Conservation (phyloP, 257 asterid species). For the Rhazya stricta region DNA sequence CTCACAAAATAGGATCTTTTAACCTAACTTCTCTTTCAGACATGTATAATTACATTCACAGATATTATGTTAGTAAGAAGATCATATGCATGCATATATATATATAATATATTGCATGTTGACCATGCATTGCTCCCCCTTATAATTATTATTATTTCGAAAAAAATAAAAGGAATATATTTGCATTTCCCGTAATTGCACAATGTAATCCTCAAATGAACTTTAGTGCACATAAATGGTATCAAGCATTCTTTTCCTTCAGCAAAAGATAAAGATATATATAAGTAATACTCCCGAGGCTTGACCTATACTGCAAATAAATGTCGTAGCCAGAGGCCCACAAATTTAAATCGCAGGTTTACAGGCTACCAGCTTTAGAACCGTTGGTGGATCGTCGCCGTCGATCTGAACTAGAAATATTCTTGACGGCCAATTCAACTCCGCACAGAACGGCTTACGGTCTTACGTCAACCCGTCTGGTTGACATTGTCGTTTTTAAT, state of each 20-base stretch:
- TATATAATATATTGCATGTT: neutral
- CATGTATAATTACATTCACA: neutral
- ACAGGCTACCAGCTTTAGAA: too few relatives aligned
- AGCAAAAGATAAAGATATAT: too few relatives aligned
- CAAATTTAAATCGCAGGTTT: too few relatives aligned
- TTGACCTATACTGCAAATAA: too few relatives aligned
- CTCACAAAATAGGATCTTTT: slow-evolving; percentile 31
- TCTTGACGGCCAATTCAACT: neutral
- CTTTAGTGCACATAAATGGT: too few relatives aligned
- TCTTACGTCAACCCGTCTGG: neutral
- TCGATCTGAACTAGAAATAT: neutral
- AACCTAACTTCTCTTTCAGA: slow-evolving; percentile 50
- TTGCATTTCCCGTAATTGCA: too few relatives aligned
- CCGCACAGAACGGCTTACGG: neutral
- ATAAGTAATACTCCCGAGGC: too few relatives aligned
- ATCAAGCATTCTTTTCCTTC: too few relatives aligned
- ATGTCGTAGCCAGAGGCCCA: too few relatives aligned
- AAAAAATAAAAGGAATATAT: neutral
- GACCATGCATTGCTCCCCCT: slow-evolving; percentile 7
- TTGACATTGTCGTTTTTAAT: neutral
- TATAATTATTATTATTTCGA: neutral
- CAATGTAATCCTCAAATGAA: neutral
- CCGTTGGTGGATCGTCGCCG: neutral
- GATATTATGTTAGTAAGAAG: neutral
- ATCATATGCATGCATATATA: neutral